These are phyloP conservation scores for Arachnomyces sp. DNA, from an alignment of 2,329 filamentous ascomycete genomes.

Conservation along the genomic window DNA sequence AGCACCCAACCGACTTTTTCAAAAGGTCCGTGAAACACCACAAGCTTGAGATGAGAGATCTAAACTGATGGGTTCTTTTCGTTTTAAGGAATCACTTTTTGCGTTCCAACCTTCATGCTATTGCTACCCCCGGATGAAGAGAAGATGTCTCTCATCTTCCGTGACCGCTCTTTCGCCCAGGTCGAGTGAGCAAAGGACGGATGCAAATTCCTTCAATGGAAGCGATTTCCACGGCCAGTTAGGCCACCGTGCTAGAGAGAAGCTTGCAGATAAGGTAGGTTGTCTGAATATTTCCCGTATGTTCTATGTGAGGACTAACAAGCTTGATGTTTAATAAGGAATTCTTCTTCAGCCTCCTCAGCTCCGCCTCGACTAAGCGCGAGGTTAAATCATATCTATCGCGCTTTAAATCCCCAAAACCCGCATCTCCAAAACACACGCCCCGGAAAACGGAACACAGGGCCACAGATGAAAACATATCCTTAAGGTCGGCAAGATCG, in stretches of 20 bases:
- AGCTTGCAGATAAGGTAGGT: conserved; percentile 35
- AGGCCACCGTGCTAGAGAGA: conserved; percentile 36
- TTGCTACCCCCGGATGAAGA: conserved; percentile 8
- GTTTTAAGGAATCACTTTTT: conserved; percentile 7
- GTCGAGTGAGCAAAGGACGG: not conserved
- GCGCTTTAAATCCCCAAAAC: conserved; percentile 57
- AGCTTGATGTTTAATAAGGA: conserved; percentile 46
- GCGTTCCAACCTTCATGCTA: conserved; percentile 1
- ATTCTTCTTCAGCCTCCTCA: conserved; percentile 77
- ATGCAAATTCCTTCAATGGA: conserved; percentile 1
- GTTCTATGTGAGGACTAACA: not conserved
- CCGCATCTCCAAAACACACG: conserved; percentile 27
- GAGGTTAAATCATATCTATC: conserved; percentile 89
- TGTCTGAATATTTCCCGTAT: conserved; percentile 5
- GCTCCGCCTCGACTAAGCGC: conserved; percentile 82
- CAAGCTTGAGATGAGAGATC: not conserved
- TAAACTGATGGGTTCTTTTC: not conserved
- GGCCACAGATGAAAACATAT: conserved; percentile 19
- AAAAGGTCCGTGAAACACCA: not conserved
- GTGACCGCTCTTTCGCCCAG: not conserved
- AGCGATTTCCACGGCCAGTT: conserved; percentile 20
- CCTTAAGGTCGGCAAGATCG: conserved; percentile 29
- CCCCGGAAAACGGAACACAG: conserved; percentile 25
- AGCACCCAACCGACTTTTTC: conserved; percentile 1
- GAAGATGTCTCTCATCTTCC: conserved; percentile 9